Percentiles rank a stretch among this genome's conserved stretches.
Evolutionary conservation across 1,284 basidiomycete species (phyloP).

Genomic region (Cutaneotrichosporon dermatis): DNA sequence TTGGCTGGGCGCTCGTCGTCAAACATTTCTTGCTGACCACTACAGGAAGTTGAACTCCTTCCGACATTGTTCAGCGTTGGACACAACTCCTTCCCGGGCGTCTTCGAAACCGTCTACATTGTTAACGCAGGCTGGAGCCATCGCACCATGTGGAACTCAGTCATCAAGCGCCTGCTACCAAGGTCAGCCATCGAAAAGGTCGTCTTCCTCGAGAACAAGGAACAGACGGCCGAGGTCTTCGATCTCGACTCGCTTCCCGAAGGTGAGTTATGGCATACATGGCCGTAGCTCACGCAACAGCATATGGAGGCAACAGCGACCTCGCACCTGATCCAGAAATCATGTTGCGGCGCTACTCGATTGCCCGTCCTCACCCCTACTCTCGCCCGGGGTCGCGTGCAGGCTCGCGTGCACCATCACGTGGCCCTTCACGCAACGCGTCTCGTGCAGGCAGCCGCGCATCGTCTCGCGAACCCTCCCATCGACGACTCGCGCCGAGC

Average conservation of each 20-base stretch:
- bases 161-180: conserved; percentile 51
- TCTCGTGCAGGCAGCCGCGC: conserved; percentile 2
- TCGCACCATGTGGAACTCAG: conserved; percentile 50
- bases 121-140: conserved; percentile 55
- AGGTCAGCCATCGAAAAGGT: conserved; percentile 51
- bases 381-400: conserved; percentile 15
- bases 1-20: too few relatives aligned
- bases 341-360: conserved; percentile 29
- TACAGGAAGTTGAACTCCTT: conserved; percentile 46
- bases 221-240: conserved; percentile 31
- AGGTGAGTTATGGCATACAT: conserved; percentile 15
- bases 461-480: neutral
- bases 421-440: neutral
- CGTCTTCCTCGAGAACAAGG: conserved; percentile 41
- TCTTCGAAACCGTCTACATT: conserved; percentile 49
- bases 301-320: conserved; percentile 28
- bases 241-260: conserved; percentile 33
- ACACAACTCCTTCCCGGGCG: conserved; percentile 46
- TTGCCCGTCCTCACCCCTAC: conserved; percentile 14
- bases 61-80: conserved; percentile 43
- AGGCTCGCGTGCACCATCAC: conserved; percentile 6
- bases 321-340: conserved; percentile 22
- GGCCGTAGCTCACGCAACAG: conserved; percentile 1
- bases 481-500: neutral
- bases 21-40: conserved; percentile 3